These are phyloP conservation scores for Carex parvula DNA, from an alignment of 176 grass and related monocot genomes.

Conservation along the genomic window DNA sequence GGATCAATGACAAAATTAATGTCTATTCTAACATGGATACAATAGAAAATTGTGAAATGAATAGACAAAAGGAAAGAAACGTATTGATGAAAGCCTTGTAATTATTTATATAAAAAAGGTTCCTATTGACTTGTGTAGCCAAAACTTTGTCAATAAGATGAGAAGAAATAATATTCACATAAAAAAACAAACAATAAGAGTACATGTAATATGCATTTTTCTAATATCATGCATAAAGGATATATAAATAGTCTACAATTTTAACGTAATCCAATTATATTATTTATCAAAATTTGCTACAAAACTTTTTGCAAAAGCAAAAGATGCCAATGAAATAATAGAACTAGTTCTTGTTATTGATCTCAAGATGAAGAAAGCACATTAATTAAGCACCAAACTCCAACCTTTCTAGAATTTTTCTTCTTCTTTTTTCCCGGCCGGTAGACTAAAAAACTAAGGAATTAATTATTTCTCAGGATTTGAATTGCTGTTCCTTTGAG, in stretches of 20 bases:
- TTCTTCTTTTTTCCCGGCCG: not conserved
- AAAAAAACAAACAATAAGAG: not conserved
- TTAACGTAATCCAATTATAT: not conserved
- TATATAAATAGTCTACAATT: not conserved
- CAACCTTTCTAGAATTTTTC: not conserved
- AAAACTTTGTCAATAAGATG: not conserved
- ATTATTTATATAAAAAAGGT: not conserved
- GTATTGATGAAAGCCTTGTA: not conserved
- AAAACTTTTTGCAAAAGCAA: constrained; percentile 1
- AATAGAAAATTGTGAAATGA: not conserved
- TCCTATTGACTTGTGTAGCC: not conserved
- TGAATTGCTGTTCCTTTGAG: constrained; percentile 16
- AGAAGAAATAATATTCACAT: not conserved
- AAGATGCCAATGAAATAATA: not conserved
- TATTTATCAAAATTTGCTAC: not conserved
- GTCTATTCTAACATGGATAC: not conserved
- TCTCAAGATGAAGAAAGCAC: not conserved
- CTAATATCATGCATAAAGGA: no score
- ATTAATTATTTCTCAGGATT: not conserved
- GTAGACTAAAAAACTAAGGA: not conserved
- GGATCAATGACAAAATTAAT: not conserved
- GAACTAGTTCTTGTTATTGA: not conserved
- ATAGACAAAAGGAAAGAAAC: not conserved
- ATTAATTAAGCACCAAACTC: constrained; percentile 6
- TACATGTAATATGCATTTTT: not conserved